phyloP scores from a whole-genome alignment of 2,329 filamentous ascomycete genomes.

The Mariannaea elegans region DNA sequence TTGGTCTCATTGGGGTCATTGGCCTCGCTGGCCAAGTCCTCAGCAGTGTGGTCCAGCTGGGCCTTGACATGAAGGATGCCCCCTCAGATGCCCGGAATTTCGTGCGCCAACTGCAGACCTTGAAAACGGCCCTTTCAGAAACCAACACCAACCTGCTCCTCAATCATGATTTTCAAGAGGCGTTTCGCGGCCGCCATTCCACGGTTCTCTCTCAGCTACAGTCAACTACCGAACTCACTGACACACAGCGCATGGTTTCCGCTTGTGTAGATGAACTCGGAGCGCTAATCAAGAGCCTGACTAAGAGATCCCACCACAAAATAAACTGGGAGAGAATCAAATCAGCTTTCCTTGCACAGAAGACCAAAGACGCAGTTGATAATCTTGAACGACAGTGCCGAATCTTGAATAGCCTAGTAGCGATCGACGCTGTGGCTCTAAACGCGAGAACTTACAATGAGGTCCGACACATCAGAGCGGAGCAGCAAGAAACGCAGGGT shows the following conservation, averaged over 20 bases:
- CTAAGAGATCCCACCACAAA: background rate
- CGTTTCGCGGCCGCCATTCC: constrained; percentile 7
- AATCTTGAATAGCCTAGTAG: background rate
- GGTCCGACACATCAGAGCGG: background rate
- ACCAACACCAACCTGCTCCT: constrained; percentile 8
- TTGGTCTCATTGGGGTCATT: constrained; percentile 7
- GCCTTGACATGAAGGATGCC: constrained; percentile 2
- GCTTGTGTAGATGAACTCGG: background rate
- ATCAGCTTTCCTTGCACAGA: constrained; percentile 1
- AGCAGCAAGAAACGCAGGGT: background rate
- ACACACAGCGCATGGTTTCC: constrained; percentile 3
- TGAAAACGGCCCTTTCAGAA: constrained; percentile 15
- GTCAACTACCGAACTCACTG: background rate
- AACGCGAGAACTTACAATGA: background rate
- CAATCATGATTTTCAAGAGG: background rate
- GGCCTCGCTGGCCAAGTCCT: background rate
- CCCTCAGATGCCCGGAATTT: constrained; percentile 3
- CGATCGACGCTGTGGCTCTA: constrained; percentile 5
- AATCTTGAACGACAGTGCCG: constrained; percentile 7
- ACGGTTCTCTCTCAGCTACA: constrained; percentile 1
- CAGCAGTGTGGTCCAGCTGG: background rate
- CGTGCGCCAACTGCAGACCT: constrained; percentile 7
- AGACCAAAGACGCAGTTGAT: background rate
- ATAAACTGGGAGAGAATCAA: constrained; percentile 3
- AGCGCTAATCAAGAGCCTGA: background rate